Evolutionary conservation across 805 yeast genomes (phyloP), one percentile per base, ranked within the genome.

Genomic region (Teunomyces atbi): DNA sequence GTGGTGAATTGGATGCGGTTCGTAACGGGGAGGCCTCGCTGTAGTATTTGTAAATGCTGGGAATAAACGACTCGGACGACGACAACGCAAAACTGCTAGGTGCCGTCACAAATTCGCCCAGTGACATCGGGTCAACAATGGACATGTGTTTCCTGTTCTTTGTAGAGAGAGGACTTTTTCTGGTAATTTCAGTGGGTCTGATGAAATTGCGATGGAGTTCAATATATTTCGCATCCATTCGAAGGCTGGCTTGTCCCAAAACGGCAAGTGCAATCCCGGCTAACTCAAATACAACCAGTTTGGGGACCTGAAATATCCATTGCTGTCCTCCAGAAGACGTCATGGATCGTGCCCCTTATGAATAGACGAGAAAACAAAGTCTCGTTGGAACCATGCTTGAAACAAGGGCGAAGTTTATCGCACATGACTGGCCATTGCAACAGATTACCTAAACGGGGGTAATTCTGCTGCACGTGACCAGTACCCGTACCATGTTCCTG

Each of bases 41-140:
- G 20, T 45, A 45, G 42, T 36, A 45, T 5, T 33, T 41, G 29
- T 45, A 45, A 6, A 45, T 41, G 36, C 48, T 42, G 20, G 48
- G 42, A 19, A 45, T 36, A 20, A 26, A 30, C 18, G 46, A 36
- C 8, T 32, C 16, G 10, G 45, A 28, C 15, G 37, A 41, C 12
- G 41, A 30, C 33, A 21, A 7, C 10, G 26, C 43, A 15, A 41
- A 34, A 23, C 44, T 41, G 20, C 42, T 35, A 13, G 43, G 46
- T 12, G 54, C 52, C 8, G 54, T 55, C 28, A 48, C 44, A 19
- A 53, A 55, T 15, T 52, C 44, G 11, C 44, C 50, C 46, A 49
- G 54, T 11, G 56, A 53, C 33, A 48, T 35, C 13, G 39, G 43
- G 21, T 41, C 46, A 6, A 30, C 33, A 23, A 19, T 16, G 34